These are phyloP conservation scores for Paraphaeosphaeria minitans DNA, from an alignment of 2,329 filamentous ascomycete species.

Conservation along the genomic window DNA sequence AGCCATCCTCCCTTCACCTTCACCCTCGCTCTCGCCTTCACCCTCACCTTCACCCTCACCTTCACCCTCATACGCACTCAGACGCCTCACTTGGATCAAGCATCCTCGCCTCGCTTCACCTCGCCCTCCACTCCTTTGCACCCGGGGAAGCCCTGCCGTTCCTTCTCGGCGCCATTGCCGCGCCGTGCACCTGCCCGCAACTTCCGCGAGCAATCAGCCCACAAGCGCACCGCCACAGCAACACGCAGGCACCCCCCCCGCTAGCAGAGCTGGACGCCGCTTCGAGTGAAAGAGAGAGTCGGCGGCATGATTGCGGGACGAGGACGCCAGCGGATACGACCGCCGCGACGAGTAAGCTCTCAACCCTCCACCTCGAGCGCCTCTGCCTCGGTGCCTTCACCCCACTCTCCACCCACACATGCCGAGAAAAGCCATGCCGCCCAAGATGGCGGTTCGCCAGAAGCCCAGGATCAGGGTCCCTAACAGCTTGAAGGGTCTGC, in stretches of 20 bases:
- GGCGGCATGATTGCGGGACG: conserved; percentile 58
- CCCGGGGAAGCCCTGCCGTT: conserved; percentile 1
- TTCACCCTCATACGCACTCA: not conserved
- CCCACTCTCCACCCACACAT: conserved; percentile 10
- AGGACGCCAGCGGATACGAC: conserved; percentile 67
- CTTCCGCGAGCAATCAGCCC: not conserved
- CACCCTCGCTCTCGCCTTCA: too few relatives aligned
- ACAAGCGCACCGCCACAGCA: not conserved
- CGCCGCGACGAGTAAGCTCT: conserved; percentile 67
- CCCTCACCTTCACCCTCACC: conserved; percentile 7
- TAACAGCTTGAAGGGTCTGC: conserved; percentile 56
- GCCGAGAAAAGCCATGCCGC: not conserved
- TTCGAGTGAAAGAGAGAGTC: not conserved
- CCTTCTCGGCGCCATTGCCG: not conserved
- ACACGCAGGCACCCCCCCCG: conserved; percentile 12
- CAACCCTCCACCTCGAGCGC: not conserved
- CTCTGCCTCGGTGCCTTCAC: conserved; percentile 13
- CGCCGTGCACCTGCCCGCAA: conserved; percentile 10
- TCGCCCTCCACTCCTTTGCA: conserved; percentile 5
- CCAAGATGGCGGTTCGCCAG: not conserved
- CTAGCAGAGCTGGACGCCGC: conserved; percentile 1
- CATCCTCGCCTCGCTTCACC: too few relatives aligned
- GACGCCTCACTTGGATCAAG: not conserved
- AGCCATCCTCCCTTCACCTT: not conserved
- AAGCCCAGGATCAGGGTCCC: conserved; percentile 6